phyloP scores from a whole-genome alignment of 2,329 filamentous ascomycete genomes.

The Aspergillus nomiae region DNA sequence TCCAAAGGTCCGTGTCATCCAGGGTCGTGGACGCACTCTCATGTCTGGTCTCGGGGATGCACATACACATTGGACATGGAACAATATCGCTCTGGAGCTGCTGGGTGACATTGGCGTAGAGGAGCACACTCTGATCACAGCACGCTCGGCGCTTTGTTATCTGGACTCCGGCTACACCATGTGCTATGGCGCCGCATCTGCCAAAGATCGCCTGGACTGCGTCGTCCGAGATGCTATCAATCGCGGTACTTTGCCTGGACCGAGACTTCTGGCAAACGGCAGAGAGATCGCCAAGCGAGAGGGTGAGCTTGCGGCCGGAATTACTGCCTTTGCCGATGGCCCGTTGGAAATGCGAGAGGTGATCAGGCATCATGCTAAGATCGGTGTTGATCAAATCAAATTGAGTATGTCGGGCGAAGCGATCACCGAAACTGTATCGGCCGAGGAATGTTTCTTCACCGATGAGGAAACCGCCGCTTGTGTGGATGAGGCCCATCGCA shows the following conservation, averaged over 20 bases:
- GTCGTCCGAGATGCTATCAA: slow-evolving; percentile 55
- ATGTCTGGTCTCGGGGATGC: slow-evolving; percentile 55
- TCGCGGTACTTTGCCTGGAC: slow-evolving; percentile 50
- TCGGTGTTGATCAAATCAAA: slow-evolving; percentile 50
- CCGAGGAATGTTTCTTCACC: slow-evolving; percentile 50
- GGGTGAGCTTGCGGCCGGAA: slow-evolving; percentile 48
- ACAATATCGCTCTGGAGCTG: slow-evolving; percentile 44
- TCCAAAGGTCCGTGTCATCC: slow-evolving; percentile 38
- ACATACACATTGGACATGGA: slow-evolving; percentile 50
- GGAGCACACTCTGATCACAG: slow-evolving; percentile 52
- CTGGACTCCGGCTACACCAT: slow-evolving; percentile 54
- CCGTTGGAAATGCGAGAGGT: slow-evolving; percentile 44
- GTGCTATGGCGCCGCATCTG: slow-evolving; percentile 52
- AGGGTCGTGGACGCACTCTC: slow-evolving; percentile 48
- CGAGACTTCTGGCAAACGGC: slow-evolving; percentile 51
- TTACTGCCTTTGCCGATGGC: slow-evolving; percentile 47
- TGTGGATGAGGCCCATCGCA: slow-evolving; percentile 49
- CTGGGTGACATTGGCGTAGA: slow-evolving; percentile 49
- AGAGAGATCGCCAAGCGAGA: slow-evolving; percentile 51
- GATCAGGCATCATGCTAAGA: slow-evolving; percentile 37
- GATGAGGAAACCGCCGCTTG: slow-evolving; percentile 51
- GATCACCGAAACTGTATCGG: slow-evolving; percentile 35
- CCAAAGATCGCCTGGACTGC: slow-evolving; percentile 49
- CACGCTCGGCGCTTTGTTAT: slow-evolving; percentile 46
- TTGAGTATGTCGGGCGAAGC: slow-evolving; percentile 47